These are phyloP conservation scores for Phialophora macrospora DNA, from an alignment of 2,329 filamentous ascomycete genomes.

Conservation along the genomic window DNA sequence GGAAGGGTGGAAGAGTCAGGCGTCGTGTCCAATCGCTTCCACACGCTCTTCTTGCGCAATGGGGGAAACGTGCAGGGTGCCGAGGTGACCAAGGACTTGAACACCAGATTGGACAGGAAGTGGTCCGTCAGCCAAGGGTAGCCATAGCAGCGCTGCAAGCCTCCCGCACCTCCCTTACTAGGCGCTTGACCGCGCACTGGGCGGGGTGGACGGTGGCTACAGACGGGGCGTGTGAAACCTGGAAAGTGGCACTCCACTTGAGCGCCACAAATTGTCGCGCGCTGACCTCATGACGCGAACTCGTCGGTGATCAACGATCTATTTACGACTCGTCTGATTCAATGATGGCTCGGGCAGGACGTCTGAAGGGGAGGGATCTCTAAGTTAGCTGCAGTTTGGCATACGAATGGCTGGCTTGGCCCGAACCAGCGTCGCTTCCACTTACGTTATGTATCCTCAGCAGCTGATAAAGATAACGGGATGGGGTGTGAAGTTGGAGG, in stretches of 20 bases:
- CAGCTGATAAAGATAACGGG: constrained; percentile 28
- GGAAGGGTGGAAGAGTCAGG: constrained; percentile 1
- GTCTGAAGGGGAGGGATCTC: neutral
- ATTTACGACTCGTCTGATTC: neutral
- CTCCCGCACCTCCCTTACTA: neutral
- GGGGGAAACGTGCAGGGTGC: constrained; percentile 23
- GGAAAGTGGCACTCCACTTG: constrained; percentile 18
- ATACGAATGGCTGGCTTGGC: constrained; percentile 10
- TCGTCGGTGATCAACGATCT: constrained; percentile 1
- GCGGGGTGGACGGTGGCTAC: constrained; percentile 1
- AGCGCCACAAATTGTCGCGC: constrained; percentile 16
- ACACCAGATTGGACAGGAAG: constrained; percentile 28
- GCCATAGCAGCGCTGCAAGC: constrained; percentile 3
- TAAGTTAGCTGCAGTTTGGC: neutral
- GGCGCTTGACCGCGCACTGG: constrained; percentile 1
- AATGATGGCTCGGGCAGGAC: neutral
- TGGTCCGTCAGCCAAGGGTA: constrained; percentile 2
- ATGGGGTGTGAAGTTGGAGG: neutral
- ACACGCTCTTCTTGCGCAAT: constrained; percentile 29
- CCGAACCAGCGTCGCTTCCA: neutral
- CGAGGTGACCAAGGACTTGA: constrained; percentile 11
- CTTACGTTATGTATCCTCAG: constrained; percentile 27
- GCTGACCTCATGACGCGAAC: constrained; percentile 22
- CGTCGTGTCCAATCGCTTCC: constrained; percentile 30
- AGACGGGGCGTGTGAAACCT: constrained; percentile 19